A percentile compares a stretch with the other conserved stretches of the same genome.
These are phyloP conservation scores for Tremella fuciformis DNA, from an alignment of 768 basidiomycete species.

Conservation along the genomic window DNA sequence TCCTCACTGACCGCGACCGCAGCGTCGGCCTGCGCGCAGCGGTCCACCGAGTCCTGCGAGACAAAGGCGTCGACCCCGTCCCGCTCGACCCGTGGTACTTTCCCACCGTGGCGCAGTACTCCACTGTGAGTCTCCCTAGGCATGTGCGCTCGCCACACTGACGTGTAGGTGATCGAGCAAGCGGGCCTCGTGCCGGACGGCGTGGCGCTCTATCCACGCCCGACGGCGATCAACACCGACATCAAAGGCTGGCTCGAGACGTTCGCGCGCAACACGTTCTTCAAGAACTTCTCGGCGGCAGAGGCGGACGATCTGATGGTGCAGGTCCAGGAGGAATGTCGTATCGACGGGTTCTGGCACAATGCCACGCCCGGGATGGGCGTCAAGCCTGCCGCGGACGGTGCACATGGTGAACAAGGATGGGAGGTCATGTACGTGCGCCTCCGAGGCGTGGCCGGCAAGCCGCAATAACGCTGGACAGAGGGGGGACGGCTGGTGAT, in stretches of 20 bases:
- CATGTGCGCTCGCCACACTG: slow-evolving; percentile 1
- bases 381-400: slow-evolving; percentile 6
- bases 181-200: slow-evolving; percentile 21
- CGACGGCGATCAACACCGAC: slow-evolving; percentile 49
- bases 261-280: slow-evolving; percentile 64
- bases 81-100: slow-evolving; percentile 79
- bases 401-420: slow-evolving; percentile 46
- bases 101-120: slow-evolving; percentile 68
- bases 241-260: slow-evolving; percentile 64
- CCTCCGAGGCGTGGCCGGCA: slow-evolving; percentile 62
- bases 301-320: slow-evolving; percentile 63
- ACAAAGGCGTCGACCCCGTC: slow-evolving; percentile 61
- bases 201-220: slow-evolving; percentile 48
- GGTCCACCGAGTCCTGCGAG: slow-evolving; percentile 59
- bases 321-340: slow-evolving; percentile 57
- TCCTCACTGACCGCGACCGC: neutral
- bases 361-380: slow-evolving; percentile 28
- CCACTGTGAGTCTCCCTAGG: slow-evolving; percentile 53
- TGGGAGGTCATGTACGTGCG: slow-evolving; percentile 71
- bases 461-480: neutral
- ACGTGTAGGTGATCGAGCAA: neutral
- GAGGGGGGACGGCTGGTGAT: too few species aligned
- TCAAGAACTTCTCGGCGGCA: slow-evolving; percentile 58
- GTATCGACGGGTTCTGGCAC: slow-evolving; percentile 33
- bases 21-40: slow-evolving; percentile 60